These are phyloP conservation scores for Phytopythium kandeliae DNA, from an alignment of 352 stramenopile species.

Conservation along the genomic window DNA sequence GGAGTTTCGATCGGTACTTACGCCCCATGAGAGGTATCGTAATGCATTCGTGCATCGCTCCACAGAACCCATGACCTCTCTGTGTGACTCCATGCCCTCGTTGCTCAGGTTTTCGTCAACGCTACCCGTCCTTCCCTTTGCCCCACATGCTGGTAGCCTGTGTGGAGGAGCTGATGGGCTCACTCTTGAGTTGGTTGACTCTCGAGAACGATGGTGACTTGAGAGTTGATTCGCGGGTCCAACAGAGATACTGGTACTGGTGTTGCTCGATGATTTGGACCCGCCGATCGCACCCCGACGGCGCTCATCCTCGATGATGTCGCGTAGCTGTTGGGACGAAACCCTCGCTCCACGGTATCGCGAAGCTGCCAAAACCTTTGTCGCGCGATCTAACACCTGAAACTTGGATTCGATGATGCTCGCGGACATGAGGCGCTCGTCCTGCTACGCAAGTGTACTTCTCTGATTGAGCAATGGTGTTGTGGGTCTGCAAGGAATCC, in stretches of 20 bases:
- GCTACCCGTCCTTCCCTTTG: no score
- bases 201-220: no score
- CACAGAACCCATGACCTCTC: no score
- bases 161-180: no score
- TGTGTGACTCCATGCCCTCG: no score
- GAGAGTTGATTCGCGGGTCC: not conserved
- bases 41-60: no score
- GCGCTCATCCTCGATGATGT: constrained; percentile 33
- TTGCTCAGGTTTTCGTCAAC: no score
- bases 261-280: not conserved
- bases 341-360: constrained; percentile 12
- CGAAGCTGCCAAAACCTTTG: constrained; percentile 37
- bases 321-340: constrained; percentile 43
- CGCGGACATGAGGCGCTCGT: constrained; percentile 32
- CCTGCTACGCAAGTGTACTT: not conserved
- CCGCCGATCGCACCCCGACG: not conserved
- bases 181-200: no score
- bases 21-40: no score
- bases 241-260: not conserved
- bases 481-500: not conserved
- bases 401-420: constrained; percentile 68
- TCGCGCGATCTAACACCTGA: constrained; percentile 44
- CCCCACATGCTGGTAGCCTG: no score
- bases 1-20: not conserved
- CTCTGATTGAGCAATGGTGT: no score